These are phyloP conservation scores for Ordospora colligata DNA, from an alignment of 371 early-diverging fungal genomes.

Conservation along the genomic window DNA sequence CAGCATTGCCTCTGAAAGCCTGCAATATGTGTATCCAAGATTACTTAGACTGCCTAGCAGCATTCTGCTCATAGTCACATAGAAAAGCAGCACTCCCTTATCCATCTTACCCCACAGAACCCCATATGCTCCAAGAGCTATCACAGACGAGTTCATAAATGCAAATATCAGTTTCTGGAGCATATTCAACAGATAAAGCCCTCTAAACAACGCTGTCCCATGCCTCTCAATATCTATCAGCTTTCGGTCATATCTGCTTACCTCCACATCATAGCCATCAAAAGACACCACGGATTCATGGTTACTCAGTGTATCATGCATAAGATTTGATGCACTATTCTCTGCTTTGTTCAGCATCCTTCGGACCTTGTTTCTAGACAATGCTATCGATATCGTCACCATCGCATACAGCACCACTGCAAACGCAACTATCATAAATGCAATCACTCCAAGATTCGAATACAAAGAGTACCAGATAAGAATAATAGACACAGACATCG, in stretches of 20 bases:
- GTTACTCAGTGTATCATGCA: conserved; percentile 50
- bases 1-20: conserved; percentile 44
- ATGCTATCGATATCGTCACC: conserved; percentile 53
- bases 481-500: neutral
- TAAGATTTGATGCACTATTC: conserved; percentile 37
- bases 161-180: conserved; percentile 43
- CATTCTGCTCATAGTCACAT: conserved; percentile 29
- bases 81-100: conserved; percentile 29
- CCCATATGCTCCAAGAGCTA: conserved; percentile 32
- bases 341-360: conserved; percentile 33
- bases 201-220: conserved; percentile 25
- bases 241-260: conserved; percentile 32
- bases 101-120: conserved; percentile 17
- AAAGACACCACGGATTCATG: conserved; percentile 48
- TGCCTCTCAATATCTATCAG: conserved; percentile 27
- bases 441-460: conserved; percentile 12
- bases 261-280: conserved; percentile 45
- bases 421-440: conserved; percentile 29
- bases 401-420: conserved; percentile 32
- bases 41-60: conserved; percentile 34
- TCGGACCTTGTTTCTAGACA: conserved; percentile 52
- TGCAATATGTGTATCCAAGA: conserved; percentile 55
- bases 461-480: neutral
- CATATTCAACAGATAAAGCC: conserved; percentile 54
- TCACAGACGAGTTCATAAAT: conserved; percentile 18